These are phyloP conservation scores for Melampsora americana DNA, from an alignment of 1,284 basidiomycete genomes.

Conservation along the genomic window DNA sequence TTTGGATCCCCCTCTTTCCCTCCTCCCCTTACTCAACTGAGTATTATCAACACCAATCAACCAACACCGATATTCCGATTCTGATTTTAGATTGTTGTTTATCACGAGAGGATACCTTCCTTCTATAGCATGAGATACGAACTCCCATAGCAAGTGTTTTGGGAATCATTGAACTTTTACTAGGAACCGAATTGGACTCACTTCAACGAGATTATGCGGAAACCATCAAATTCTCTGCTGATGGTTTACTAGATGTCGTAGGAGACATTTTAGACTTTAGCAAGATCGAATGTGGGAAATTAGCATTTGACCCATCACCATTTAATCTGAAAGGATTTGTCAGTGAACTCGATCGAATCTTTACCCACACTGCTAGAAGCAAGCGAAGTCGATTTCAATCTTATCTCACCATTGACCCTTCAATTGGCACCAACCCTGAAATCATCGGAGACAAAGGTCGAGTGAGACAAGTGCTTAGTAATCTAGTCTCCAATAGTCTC, in stretches of 20 bases:
- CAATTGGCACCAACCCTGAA: slow-evolving; percentile 48
- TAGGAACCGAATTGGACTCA: slow-evolving; percentile 49
- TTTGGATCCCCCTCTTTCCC: background rate
- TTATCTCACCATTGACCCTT: background rate
- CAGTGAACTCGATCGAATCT: slow-evolving; percentile 47
- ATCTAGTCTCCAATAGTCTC: slow-evolving; percentile 52
- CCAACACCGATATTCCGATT: background rate
- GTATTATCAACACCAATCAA: background rate
- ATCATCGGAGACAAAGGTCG: slow-evolving; percentile 51
- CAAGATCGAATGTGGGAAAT: slow-evolving; percentile 53
- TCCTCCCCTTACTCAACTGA: background rate
- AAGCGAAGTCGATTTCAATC: slow-evolving; percentile 51
- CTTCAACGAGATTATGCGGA: slow-evolving; percentile 53
- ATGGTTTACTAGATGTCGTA: slow-evolving; percentile 51
- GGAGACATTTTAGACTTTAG: slow-evolving; percentile 53
- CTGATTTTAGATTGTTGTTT: background rate
- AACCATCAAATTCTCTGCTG: slow-evolving; percentile 52
- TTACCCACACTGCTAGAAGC: slow-evolving; percentile 51
- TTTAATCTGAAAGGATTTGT: slow-evolving; percentile 48
- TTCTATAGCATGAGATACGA: slow-evolving; percentile 51
- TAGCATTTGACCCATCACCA: slow-evolving; percentile 50
- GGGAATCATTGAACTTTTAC: slow-evolving; percentile 50
- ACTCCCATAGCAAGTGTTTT: slow-evolving; percentile 53
- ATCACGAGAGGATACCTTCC: background rate
- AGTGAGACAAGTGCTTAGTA: slow-evolving; percentile 52